Evolutionary conservation across 345 rosid species (phyloP).

Genomic region (Eucalyptus victrix): DNA sequence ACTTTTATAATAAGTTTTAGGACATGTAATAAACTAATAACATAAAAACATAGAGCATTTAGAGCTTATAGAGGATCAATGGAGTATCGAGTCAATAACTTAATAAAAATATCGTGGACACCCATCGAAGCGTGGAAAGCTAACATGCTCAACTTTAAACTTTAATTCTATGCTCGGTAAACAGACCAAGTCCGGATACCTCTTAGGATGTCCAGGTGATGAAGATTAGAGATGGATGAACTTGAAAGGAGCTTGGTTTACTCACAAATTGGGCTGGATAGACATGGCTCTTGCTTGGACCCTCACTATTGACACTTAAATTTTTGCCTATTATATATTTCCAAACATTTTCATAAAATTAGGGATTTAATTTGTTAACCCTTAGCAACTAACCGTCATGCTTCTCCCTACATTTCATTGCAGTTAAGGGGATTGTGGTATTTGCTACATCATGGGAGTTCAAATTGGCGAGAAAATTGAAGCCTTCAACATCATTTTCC

Average conservation of each 20-base stretch:
- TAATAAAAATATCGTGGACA: not conserved
- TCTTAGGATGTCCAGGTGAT: not conserved
- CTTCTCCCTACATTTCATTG: not conserved
- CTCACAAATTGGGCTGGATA: not conserved
- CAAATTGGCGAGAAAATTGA: not conserved
- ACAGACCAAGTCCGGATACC: not conserved
- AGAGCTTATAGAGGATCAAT: not conserved
- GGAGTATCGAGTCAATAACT: not conserved
- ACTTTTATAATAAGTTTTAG: no score
- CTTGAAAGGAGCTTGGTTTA: not conserved
- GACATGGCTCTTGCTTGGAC: not conserved
- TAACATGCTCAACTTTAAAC: not conserved
- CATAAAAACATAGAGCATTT: no score
- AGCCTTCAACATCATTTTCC: not conserved
- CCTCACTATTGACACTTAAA: constrained; percentile 1
- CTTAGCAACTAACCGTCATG: not conserved
- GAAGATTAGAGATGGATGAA: not conserved
- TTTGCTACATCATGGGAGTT: not conserved
- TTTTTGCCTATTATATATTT: not conserved
- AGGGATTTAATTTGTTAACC: not conserved
- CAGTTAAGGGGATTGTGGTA: not conserved
- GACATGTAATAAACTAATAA: no score
- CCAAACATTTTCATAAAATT: not conserved
- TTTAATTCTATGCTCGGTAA: not conserved
- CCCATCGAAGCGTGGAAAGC: not conserved